These are phyloP conservation scores for Kwoniella newhampshirensis DNA, from an alignment of 768 basidiomycete species.

Conservation along the genomic window DNA sequence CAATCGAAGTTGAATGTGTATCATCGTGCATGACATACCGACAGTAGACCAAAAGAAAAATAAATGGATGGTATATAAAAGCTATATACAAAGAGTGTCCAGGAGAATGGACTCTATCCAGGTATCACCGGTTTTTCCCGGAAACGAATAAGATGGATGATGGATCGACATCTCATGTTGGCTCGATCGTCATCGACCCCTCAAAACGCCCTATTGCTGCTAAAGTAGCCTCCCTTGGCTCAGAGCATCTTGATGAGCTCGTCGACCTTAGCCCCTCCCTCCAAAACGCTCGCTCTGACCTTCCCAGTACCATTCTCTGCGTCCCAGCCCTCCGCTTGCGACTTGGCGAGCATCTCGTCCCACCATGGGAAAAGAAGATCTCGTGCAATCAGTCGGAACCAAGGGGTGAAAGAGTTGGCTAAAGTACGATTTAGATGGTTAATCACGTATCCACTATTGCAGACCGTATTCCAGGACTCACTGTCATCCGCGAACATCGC, in stretches of 20 bases:
- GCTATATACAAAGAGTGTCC: too few species aligned
- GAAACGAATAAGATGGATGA: too few species aligned
- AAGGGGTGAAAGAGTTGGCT: slow-evolving; percentile 93
- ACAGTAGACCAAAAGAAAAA: too few species aligned
- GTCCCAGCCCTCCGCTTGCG: slow-evolving; percentile 51
- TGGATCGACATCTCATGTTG: too few species aligned
- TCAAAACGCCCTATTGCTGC: too few species aligned
- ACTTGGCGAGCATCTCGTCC: slow-evolving; percentile 76
- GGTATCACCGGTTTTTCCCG: too few species aligned
- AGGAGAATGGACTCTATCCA: too few species aligned
- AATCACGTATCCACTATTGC: slow-evolving; percentile 13
- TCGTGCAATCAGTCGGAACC: slow-evolving; percentile 97
- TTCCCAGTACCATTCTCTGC: slow-evolving; percentile 27
- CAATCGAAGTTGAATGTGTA: too few species aligned
- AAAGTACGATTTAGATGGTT: slow-evolving; percentile 5
- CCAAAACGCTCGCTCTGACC: slow-evolving; percentile 36
- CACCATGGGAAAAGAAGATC: slow-evolving; percentile 99
- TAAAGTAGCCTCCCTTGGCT: too few species aligned
- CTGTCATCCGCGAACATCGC: slow-evolving; percentile 81
- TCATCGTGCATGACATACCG: too few species aligned
- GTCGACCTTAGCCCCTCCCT: slow-evolving; percentile 24
- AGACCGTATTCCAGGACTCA: slow-evolving; percentile 54
- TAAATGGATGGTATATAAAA: too few species aligned
- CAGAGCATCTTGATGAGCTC: slow-evolving; percentile 44
- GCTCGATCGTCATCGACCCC: too few species aligned